Evolutionary conservation across 768 basidiomycete genomes (phyloP).

Genomic region (Tephrocybe sp.): DNA sequence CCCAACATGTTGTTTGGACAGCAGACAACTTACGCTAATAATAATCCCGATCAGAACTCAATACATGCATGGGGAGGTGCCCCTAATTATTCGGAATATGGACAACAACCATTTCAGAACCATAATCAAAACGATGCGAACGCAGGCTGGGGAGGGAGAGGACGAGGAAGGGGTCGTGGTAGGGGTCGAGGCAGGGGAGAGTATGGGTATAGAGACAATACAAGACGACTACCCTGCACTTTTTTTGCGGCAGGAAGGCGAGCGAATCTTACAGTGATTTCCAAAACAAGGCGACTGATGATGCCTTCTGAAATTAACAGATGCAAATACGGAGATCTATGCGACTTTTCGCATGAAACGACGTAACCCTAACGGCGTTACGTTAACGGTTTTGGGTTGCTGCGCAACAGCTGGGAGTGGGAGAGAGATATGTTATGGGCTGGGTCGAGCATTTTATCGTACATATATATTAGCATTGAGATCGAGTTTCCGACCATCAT

Average conservation of each 20-base stretch:
- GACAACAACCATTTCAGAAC: slow-evolving; percentile 49
- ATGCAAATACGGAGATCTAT: slow-evolving; percentile 87
- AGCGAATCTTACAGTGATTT: slow-evolving; percentile 47
- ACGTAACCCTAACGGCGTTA: slow-evolving; percentile 25
- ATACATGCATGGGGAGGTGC: slow-evolving; percentile 3
- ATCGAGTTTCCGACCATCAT: slow-evolving; percentile 10
- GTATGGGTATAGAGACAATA: slow-evolving; percentile 72
- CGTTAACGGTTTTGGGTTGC: not conserved
- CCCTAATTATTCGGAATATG: slow-evolving; percentile 40
- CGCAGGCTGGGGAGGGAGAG: slow-evolving; percentile 47
- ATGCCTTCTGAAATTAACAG: slow-evolving; percentile 55
- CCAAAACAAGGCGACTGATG: slow-evolving; percentile 40
- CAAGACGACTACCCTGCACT: slow-evolving; percentile 80
- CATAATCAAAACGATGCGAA: slow-evolving; percentile 31
- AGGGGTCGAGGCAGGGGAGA: slow-evolving; percentile 45
- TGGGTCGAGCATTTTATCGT: slow-evolving; percentile 14
- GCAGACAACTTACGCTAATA: slow-evolving; percentile 10
- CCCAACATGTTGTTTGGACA: slow-evolving; percentile 5
- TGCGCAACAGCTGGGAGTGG: not conserved
- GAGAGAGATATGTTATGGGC: not conserved
- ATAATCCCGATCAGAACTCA: slow-evolving; percentile 15
- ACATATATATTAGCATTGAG: slow-evolving; percentile 12
- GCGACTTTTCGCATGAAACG: slow-evolving; percentile 75
- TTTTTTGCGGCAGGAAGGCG: slow-evolving; percentile 92
- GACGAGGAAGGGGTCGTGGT: slow-evolving; percentile 59